Evolutionary conservation across 441 rosid genomes (phyloP), one percentile per base, ranked within the genome.

Genomic region (Manihot esculenta): DNA sequence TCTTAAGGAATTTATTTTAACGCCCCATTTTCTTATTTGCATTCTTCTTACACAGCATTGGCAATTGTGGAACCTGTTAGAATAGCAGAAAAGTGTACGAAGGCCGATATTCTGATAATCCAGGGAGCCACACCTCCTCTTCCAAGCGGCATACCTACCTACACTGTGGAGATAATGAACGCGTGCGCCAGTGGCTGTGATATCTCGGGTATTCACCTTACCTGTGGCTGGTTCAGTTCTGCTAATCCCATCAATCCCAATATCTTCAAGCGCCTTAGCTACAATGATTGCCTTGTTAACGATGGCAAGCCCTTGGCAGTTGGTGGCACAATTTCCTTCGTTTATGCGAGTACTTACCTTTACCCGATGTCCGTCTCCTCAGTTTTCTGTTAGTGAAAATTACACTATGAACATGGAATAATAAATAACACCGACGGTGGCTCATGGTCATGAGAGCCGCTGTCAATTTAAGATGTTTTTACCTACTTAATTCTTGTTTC

Each of bases 211-310:
- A 89, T 94, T 41, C 99, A 92, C 79, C 68, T 94, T 44, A 74
- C 35, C 61, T 94, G 99, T 62, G 97, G 97, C 59, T 90, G 97
- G 99, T 94, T 94, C 72, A 94, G 97, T 77, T 91, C 98, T 2
- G 92, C 83, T 20, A 87, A 78, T 9, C 82, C 85, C 75, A 68
- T 93, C 48, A 91, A 93, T 80, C 99, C 97, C 20, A 88, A 77
- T 74, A 73, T 85, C 24, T 92, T 94, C 88, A 90, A 83, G 79
- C 94, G 99, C 33, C 79, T 94, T 17, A 69, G 80, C 77, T 92
- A 87, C 82, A 78, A 94, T 41, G 99, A 94, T 72, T 94, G 99
- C 79, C 93, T 90, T 26, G 96, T 90, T 8, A 94, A 94, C 79
- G 75, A 85, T 10, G 99, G 96, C 41, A 82, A 84, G 78, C 85